Evolutionary conservation across 768 basidiomycete species (phyloP), one percentile per base, ranked within the genome.

Genomic region (Roridomyces roridus): DNA sequence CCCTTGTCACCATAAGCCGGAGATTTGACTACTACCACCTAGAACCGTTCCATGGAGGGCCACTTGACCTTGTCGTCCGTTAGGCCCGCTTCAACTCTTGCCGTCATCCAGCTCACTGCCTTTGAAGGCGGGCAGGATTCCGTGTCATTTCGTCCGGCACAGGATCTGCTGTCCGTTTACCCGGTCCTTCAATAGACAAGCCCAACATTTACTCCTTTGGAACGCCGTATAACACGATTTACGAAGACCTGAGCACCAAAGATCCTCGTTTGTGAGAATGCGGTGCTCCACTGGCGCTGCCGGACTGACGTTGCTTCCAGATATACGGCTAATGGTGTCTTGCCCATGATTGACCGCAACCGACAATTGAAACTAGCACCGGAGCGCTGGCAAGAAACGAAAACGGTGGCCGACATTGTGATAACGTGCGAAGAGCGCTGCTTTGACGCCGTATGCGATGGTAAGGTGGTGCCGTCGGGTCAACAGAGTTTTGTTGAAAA

Each of bases 1-100:
- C 53, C 56, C 37, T 60, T 46, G 42, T 44, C n/a, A n/a, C 46
- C 25, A 23, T 40, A 23, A 10, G 26, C 42, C 43, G 49, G 21
- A 46, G 45, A n/a, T 44, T 56, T 53, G 56, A 60, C 67, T 35
- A 63, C 67, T 35, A 63, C 65, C 43, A 52, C 54, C 5, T 64
- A 97, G 95, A 97, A 97, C 70, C 88, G 96, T 44, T 96, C 95
- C 1, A 99, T 99, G 97, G 97, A 98, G 75, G 97, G 94, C 0
- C 97, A 99, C 68, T 83, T 85, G 67, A 93, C 96, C 14, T 73
- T 98, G 48, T 76, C 88, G 94, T 97, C 63, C 77, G 94, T 83
- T 43, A 9, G 55, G 40, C 43, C 45, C 34, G 11, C 35, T 28
- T 47, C 15, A 9, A 40, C 35, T 23, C 8, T 46, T 37, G 23